Evolutionary conservation across 148 eudicot species (phyloP).

Genomic region (Limonium bicolor): DNA sequence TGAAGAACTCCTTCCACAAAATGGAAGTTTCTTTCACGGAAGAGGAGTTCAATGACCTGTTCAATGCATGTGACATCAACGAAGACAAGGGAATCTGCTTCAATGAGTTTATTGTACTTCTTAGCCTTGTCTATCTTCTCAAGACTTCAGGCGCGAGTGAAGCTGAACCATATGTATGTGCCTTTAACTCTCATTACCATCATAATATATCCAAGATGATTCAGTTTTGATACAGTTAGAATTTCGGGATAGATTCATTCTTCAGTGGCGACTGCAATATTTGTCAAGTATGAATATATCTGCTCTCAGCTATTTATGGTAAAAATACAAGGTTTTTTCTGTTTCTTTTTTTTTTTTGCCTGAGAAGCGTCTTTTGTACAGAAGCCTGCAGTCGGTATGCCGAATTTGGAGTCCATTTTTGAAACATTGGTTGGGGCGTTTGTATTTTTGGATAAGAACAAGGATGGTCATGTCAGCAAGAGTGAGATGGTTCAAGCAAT

Average conservation of each 20-base stretch:
- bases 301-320: too few relatives aligned
- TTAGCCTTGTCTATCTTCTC: conserved; percentile 84
- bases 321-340: too few relatives aligned
- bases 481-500: conserved; percentile 81
- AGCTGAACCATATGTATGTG: too few relatives aligned
- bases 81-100: conserved; percentile 50
- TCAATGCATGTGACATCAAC: conserved; percentile 64
- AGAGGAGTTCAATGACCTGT: conserved; percentile 65
- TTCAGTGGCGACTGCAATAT: too few relatives aligned
- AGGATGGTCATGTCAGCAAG: conserved; percentile 87
- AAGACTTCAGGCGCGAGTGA: too few relatives aligned
- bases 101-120: conserved; percentile 85
- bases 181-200: too few relatives aligned
- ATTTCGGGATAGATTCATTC: too few relatives aligned
- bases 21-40: conserved; percentile 58
- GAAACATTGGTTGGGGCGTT: conserved; percentile 83
- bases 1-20: conserved; percentile 49
- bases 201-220: too few relatives aligned
- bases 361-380: too few relatives aligned
- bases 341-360: too few relatives aligned
- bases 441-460: conserved; percentile 86
- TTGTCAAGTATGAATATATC: too few relatives aligned
- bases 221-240: too few relatives aligned
- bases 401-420: conserved; percentile 60
- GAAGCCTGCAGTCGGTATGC: conserved; percentile 71